Percentiles rank a stretch among this genome's conserved stretches.
Evolutionary conservation across 306 rosid genomes (phyloP).

Genomic region (Glycyrrhiza uralensis): DNA sequence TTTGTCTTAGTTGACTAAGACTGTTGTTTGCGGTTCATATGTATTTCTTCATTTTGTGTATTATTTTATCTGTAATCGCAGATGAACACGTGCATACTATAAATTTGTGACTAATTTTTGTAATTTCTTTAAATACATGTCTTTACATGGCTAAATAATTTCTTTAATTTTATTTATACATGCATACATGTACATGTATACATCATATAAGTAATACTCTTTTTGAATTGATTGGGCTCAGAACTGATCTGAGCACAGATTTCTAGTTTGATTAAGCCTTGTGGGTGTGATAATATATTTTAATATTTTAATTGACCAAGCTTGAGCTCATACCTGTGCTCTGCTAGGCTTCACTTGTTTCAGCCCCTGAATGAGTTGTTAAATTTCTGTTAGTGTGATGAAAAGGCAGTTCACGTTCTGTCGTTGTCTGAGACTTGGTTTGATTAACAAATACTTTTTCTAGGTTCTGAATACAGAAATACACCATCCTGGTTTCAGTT

Average conservation of each 20-base stretch:
- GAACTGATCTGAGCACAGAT: neutral
- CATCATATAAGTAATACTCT: neutral
- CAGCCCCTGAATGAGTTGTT: neutral
- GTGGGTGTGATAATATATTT: neutral
- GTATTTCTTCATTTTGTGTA: neutral
- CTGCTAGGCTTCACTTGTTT: conserved; percentile 6
- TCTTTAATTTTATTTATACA: conserved; percentile 9
- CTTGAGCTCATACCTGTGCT: conserved; percentile 1
- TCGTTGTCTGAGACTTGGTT: conserved; percentile 12
- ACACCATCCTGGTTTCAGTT: conserved; percentile 82
- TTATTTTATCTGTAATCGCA: neutral
- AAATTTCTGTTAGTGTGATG: neutral
- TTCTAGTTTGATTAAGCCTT: neutral
- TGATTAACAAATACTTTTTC: conserved; percentile 29
- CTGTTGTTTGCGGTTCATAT: neutral
- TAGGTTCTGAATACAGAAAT: conserved; percentile 65
- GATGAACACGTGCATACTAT: neutral
- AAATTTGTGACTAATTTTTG: neutral
- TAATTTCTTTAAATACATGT: neutral
- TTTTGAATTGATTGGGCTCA: neutral
- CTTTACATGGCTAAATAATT: neutral
- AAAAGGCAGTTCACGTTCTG: conserved; percentile 19
- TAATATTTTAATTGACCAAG: neutral
- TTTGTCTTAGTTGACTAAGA: neutral
- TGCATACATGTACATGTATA: neutral